Percentiles rank a stretch among this genome's conserved stretches.
These are phyloP conservation scores for Tilletia caries DNA, from an alignment of 1,284 basidiomycete species.

Conservation along the genomic window DNA sequence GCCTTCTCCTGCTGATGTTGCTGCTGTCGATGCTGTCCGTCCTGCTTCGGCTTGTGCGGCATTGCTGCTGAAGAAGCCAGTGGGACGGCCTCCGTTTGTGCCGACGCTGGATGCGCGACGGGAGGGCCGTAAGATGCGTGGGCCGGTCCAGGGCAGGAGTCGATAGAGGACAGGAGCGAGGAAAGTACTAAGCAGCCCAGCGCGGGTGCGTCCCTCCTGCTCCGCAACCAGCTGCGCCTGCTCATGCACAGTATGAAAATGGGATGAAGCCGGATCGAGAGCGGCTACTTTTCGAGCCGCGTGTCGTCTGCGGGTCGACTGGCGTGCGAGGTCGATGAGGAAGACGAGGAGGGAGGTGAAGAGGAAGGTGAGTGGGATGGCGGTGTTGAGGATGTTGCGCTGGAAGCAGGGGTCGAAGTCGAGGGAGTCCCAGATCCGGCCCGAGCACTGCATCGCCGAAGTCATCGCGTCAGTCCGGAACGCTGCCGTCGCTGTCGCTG, in stretches of 20 bases:
- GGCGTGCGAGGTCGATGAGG: conserved; percentile 2
- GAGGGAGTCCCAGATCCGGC: conserved; percentile 1
- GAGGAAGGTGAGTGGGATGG: conserved; percentile 29
- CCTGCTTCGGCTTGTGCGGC: not conserved
- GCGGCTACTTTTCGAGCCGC: conserved; percentile 8
- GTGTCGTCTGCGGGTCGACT: not conserved
- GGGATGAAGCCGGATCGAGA: not conserved
- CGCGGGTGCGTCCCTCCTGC: not conserved
- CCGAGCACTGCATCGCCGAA: not conserved
- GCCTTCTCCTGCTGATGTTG: conserved; percentile 18
- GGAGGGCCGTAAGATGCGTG: not conserved
- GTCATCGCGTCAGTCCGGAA: too few species aligned
- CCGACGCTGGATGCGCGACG: not conserved
- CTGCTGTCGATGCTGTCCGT: conserved; percentile 15
- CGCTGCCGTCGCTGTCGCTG: not conserved
- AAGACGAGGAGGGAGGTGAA: conserved; percentile 19
- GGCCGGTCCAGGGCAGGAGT: not conserved
- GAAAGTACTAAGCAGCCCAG: not conserved
- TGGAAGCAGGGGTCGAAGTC: conserved; percentile 15
- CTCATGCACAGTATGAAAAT: not conserved
- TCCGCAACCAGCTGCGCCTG: not conserved
- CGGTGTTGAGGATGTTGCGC: conserved; percentile 15
- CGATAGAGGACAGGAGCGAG: conserved; percentile 2
- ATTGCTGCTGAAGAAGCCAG: not conserved
- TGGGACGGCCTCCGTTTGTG: not conserved